Evolutionary conservation across 257 asterid genomes (phyloP).

Genomic region (Rehmannia glutinosa): DNA sequence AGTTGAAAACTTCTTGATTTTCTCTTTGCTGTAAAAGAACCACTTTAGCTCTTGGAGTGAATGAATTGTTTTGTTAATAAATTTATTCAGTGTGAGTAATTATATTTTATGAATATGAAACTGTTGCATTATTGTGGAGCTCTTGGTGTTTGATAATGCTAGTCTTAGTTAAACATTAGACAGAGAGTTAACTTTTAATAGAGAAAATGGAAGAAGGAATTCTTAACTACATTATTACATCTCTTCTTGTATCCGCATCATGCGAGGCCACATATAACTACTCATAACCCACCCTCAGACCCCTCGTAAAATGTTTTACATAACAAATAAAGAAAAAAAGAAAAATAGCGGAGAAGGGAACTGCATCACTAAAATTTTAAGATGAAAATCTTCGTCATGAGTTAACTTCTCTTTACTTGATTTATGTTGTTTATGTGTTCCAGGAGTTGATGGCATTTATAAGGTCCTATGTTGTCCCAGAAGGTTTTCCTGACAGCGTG

Average conservation of each 20-base stretch:
- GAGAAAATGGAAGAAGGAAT: background rate
- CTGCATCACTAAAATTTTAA: background rate
- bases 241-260: background rate
- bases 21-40: background rate
- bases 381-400: background rate
- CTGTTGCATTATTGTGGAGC: background rate
- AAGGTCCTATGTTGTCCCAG: constrained; percentile 92
- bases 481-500: constrained; percentile 94
- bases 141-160: background rate
- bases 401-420: background rate
- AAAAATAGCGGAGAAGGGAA: background rate
- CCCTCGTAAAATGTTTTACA: background rate
- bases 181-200: background rate
- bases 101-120: background rate
- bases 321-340: background rate
- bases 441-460: constrained; percentile 77
- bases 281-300: background rate
- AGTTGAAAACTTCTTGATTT: background rate
- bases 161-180: background rate
- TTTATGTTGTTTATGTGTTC: constrained; percentile 10
- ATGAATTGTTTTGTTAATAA: background rate
- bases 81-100: no score
- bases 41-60: background rate
- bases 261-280: background rate
- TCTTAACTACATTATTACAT: no score